These are phyloP conservation scores for Biscogniauxia mediterranea DNA, from an alignment of 2,329 filamentous ascomycete genomes.

Conservation along the genomic window DNA sequence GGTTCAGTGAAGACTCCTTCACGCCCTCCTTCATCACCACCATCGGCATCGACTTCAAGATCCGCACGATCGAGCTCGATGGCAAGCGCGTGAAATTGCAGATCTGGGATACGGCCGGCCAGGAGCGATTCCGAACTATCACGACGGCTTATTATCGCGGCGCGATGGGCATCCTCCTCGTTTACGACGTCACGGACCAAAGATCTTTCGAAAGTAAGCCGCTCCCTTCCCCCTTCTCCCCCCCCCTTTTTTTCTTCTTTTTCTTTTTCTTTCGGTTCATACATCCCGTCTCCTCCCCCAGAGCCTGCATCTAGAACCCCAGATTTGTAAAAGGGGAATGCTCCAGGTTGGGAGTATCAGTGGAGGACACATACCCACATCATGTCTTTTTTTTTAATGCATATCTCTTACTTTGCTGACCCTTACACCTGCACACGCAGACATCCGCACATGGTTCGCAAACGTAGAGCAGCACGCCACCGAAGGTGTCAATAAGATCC, in stretches of 20 bases:
- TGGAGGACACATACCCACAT: too few species aligned
- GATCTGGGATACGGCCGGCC: conserved; percentile 98
- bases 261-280: conserved; percentile 7
- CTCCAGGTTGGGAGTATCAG: too few species aligned
- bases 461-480: conserved; percentile 98
- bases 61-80: conserved; percentile 97
- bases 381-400: background rate
- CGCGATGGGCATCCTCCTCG: conserved; percentile 95
- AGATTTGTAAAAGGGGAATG: too few species aligned
- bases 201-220: conserved; percentile 84
- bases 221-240: background rate
- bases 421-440: conserved; percentile 44
- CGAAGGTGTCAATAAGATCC: conserved; percentile 98
- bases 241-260: too few species aligned
- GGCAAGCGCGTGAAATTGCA: conserved; percentile 98
- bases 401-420: conserved; percentile 14
- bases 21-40: conserved; percentile 98
- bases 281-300: background rate
- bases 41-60: conserved; percentile 99
- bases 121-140: conserved; percentile 98
- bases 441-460: conserved; percentile 99
- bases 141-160: conserved; percentile 98
- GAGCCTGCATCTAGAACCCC: background rate
- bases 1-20: conserved; percentile 97
- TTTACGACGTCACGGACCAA: conserved; percentile 98